Conservation (phyloP, 2,329 filamentous ascomycete species). For the Daldinia sp. region DNA sequence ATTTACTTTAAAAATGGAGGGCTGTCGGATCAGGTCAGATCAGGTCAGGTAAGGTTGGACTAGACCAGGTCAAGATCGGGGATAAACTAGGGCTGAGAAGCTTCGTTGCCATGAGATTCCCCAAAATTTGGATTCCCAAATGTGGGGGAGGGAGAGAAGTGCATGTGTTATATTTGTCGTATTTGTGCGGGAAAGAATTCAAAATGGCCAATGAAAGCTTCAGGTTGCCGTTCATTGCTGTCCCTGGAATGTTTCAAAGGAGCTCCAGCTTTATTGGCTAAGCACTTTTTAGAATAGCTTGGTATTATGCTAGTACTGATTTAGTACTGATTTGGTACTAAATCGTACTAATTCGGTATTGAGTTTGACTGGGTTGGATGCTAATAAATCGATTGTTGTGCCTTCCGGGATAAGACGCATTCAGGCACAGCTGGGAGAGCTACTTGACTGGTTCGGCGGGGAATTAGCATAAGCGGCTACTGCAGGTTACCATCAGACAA, state of each 20-base stretch:
- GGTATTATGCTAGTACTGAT: not conserved
- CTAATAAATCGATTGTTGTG: slow-evolving; percentile 17
- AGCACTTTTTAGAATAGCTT: not conserved
- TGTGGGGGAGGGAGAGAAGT: slow-evolving; percentile 29
- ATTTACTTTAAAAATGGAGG: slow-evolving; percentile 17
- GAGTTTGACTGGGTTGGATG: not conserved
- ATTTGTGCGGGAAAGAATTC: slow-evolving; percentile 34
- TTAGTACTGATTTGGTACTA: slow-evolving; percentile 1
- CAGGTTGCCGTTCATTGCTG: slow-evolving; percentile 32
- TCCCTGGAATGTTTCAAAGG: slow-evolving; percentile 44
- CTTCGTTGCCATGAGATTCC: slow-evolving; percentile 22
- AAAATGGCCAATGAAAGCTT: slow-evolving; percentile 38
- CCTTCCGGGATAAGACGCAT: slow-evolving; percentile 31
- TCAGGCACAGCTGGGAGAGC: slow-evolving; percentile 30
- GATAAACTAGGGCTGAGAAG: slow-evolving; percentile 14
- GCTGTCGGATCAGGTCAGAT: slow-evolving; percentile 19
- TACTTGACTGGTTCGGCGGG: slow-evolving; percentile 27
- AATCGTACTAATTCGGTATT: not conserved
- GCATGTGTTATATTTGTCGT: slow-evolving; percentile 13
- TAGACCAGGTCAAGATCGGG: slow-evolving; percentile 25
- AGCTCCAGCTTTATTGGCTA: slow-evolving; percentile 28
- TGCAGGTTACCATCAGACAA: slow-evolving; percentile 33
- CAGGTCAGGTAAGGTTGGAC: not conserved
- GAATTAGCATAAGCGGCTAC: slow-evolving; percentile 33
- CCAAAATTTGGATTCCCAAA: slow-evolving; percentile 33